A percentile compares a stretch with the other conserved stretches of the same genome.
Evolutionary conservation across 306 rosid species (phyloP).

Genomic region (Canavalia ensiformis): DNA sequence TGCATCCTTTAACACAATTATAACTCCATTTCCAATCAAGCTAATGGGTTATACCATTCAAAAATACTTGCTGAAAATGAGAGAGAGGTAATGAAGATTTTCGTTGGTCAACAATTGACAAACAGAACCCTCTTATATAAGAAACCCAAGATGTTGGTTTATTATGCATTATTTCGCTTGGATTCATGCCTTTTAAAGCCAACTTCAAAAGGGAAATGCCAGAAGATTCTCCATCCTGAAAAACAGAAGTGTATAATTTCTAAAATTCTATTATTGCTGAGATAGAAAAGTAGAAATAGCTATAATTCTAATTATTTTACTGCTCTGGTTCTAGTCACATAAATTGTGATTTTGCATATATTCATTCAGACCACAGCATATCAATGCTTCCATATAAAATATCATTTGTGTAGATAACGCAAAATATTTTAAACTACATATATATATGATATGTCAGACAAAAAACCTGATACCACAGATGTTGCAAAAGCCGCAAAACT

Average conservation of each 20-base stretch:
- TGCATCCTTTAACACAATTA: conserved; percentile 46
- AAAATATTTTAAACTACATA: conserved; percentile 34
- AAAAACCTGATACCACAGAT: conserved; percentile 81
- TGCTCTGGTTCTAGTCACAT: conserved; percentile 5
- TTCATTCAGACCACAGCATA: conserved; percentile 41
- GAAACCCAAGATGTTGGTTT: conserved; percentile 72
- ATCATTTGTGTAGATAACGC: background rate
- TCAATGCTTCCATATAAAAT: conserved; percentile 22
- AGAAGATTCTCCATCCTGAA: conserved; percentile 72
- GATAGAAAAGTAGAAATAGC: conserved; percentile 34
- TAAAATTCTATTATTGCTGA: conserved; percentile 17
- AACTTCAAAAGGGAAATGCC: conserved; percentile 64
- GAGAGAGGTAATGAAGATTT: conserved; percentile 68
- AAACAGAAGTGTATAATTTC: conserved; percentile 46
- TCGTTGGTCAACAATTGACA: conserved; percentile 66
- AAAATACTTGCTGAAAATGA: conserved; percentile 68
- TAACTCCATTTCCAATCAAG: conserved; percentile 26
- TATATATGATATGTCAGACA: conserved; percentile 39
- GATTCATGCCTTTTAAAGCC: conserved; percentile 50
- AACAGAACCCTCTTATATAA: conserved; percentile 68
- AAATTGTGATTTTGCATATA: conserved; percentile 18
- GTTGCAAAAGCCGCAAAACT: conserved; percentile 67
- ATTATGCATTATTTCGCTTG: conserved; percentile 54
- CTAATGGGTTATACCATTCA: conserved; percentile 64
- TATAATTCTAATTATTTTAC: conserved; percentile 16